Percentiles rank a stretch among this genome's conserved stretches.
Evolutionary conservation across 768 basidiomycete genomes (phyloP).

Genomic region (Hydnomerulius pinastri): DNA sequence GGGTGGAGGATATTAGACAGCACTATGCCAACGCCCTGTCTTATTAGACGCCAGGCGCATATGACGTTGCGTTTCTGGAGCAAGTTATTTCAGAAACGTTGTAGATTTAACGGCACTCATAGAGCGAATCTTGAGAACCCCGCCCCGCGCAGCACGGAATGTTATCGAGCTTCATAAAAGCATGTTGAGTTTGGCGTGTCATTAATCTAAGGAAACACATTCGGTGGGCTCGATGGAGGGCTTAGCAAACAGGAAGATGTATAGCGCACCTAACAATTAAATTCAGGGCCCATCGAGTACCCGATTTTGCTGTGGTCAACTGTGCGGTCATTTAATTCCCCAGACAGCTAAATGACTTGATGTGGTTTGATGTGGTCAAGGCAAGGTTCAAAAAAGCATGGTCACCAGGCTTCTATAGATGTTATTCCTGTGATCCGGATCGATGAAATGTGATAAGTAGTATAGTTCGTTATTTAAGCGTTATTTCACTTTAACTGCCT

Average conservation of each 20-base stretch:
- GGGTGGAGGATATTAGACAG: too few relatives aligned
- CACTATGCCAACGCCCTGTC: background rate
- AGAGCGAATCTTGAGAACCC: slow-evolving; percentile 13
- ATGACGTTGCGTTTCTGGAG: background rate
- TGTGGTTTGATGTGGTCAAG: slow-evolving; percentile 16
- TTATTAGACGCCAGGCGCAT: background rate
- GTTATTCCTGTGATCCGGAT: slow-evolving; percentile 30
- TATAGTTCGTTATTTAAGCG: slow-evolving; percentile 3
- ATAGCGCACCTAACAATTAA: slow-evolving; percentile 13
- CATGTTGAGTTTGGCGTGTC: slow-evolving; percentile 4
- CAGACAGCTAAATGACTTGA: slow-evolving; percentile 23
- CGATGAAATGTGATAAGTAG: slow-evolving; percentile 17
- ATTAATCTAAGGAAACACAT: background rate
- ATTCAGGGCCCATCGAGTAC: slow-evolving; percentile 6
- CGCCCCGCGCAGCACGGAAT: slow-evolving; percentile 25
- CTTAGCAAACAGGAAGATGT: slow-evolving; percentile 3
- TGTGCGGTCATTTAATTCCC: slow-evolving; percentile 19
- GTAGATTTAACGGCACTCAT: slow-evolving; percentile 1
- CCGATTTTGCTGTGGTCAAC: slow-evolving; percentile 13
- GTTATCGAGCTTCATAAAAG: slow-evolving; percentile 1
- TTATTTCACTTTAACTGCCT: slow-evolving; percentile 56
- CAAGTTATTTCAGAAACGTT: background rate
- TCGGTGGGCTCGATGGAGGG: background rate
- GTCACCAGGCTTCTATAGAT: slow-evolving; percentile 23
- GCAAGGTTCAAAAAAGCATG: slow-evolving; percentile 20